Evolutionary conservation across 192 early-diverging fungal genomes (phyloP), one percentile per base, ranked within the genome.

Genomic region (Backusella sp.): DNA sequence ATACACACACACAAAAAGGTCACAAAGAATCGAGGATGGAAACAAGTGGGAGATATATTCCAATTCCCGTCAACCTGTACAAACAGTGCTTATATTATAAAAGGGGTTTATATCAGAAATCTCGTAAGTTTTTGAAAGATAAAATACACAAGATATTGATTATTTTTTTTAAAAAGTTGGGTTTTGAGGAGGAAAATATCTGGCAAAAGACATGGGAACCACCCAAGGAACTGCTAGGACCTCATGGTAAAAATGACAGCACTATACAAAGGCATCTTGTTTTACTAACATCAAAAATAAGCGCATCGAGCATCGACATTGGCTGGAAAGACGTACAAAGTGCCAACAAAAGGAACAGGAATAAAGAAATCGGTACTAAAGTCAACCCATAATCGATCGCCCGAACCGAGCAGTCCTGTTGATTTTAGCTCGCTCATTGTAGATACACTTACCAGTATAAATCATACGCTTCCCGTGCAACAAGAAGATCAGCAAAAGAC

Each of bases 61-160:
- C 83, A 93, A 53, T 91, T 95, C 42, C 93, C 93, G 11, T 75
- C 88, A 34, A 95, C 94, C 19, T 95, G 94, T 79, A 95, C 94
- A 23, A 95, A 95, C 81, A 90, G 90, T 53, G 94, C 93, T 8
- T 94, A 90, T 79, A 91, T 93, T 15, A 82, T 94, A 69, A 94
- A 94, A 83, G 84, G 89, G 32, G 82, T 93, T 0, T 95, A 95
- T 77, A 88, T 90, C 59, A 85, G 85, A 68, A 90, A 89, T 66
- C 77, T 95, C 46, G 88, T 81, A 81, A 73, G 68, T 15, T 1
- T 1, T 32, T 32, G 4, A 26, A 17, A 17, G 15, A 23, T 66
- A 0, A 37, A 37, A 23, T 14, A 23, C 39, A 32, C 59, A 69
- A 4, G 21, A 19, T 36, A 23, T 56, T 26, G 14, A 30, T 76